phyloP scores from a whole-genome alignment of 2,329 filamentous ascomycete genomes.

The Huntiella savannae region DNA sequence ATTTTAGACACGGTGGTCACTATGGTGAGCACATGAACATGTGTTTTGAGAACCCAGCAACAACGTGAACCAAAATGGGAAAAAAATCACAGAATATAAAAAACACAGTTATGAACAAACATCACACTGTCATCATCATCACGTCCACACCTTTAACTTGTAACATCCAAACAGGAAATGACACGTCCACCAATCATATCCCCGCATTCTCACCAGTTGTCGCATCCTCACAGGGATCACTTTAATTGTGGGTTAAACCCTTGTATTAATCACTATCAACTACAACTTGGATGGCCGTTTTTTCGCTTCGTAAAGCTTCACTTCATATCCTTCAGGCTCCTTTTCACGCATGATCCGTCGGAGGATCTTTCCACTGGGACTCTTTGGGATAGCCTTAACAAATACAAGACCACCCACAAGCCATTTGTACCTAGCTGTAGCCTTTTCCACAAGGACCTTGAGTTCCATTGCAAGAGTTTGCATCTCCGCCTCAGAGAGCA shows the following conservation, averaged over 20 bases:
- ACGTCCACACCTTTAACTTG: too few species aligned
- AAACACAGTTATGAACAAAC: too few species aligned
- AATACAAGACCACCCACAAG: slow-evolving; percentile 54
- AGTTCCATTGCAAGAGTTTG: slow-evolving; percentile 33
- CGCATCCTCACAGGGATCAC: too few species aligned
- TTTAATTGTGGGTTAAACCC: too few species aligned
- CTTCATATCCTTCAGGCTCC: slow-evolving; percentile 19
- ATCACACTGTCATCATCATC: too few species aligned
- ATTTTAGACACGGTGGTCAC: too few species aligned
- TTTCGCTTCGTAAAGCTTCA: slow-evolving; percentile 17
- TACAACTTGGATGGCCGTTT: slow-evolving; percentile 11
- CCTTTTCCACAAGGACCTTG: slow-evolving; percentile 35
- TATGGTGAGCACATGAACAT: too few species aligned
- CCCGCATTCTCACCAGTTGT: background rate
- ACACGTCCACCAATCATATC: background rate
- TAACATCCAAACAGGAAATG: background rate
- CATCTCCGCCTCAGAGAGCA: slow-evolving; percentile 18
- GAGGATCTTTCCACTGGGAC: slow-evolving; percentile 34
- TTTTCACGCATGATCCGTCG: slow-evolving; percentile 25
- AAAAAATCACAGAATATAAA: too few species aligned
- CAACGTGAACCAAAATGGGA: too few species aligned
- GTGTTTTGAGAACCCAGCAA: too few species aligned
- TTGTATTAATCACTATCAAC: background rate
- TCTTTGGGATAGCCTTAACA: slow-evolving; percentile 52
- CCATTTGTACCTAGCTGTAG: slow-evolving; percentile 44